These are phyloP conservation scores for Citrullus colocynthis DNA, from an alignment of 306 rosid genomes.

Conservation along the genomic window DNA sequence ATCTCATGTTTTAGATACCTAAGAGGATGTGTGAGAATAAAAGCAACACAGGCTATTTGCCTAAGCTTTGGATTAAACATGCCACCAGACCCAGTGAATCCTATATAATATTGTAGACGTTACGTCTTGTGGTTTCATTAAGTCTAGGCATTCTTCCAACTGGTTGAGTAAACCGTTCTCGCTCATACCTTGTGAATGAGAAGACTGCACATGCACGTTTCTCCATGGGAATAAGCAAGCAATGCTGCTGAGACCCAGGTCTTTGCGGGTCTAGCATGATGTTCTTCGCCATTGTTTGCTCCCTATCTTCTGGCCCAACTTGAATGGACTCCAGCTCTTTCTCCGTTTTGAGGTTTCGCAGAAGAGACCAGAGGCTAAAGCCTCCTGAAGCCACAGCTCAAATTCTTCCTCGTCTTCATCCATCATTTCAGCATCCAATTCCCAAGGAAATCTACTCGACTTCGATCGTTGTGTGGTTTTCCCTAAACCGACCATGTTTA, in stretches of 20 bases:
- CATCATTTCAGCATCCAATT: conserved; percentile 89
- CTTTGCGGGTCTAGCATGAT: conserved; percentile 38
- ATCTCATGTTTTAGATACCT: background rate
- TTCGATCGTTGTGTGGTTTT: conserved; percentile 56
- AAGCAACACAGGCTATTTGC: background rate
- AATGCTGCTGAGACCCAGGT: background rate
- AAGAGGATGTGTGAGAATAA: background rate
- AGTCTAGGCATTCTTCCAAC: background rate
- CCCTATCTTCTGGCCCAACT: conserved; percentile 63
- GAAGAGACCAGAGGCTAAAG: conserved; percentile 84
- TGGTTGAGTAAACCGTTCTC: background rate
- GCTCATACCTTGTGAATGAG: background rate
- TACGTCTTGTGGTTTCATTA: background rate
- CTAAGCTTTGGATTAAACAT: background rate
- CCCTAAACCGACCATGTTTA: conserved; percentile 97
- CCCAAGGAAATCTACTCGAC: conserved; percentile 89
- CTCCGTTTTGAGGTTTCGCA: conserved; percentile 84
- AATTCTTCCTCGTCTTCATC: conserved; percentile 93
- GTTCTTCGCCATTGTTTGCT: conserved; percentile 95
- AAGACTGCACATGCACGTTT: background rate
- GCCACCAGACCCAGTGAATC: background rate
- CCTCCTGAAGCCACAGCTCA: conserved; percentile 93
- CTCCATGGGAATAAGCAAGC: background rate
- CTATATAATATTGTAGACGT: background rate
- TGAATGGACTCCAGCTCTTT: conserved; percentile 98